Evolutionary conservation across 2,329 filamentous ascomycete genomes (phyloP), one percentile per base, ranked within the genome.

Genomic region (Chaetoscypha palmicola): DNA sequence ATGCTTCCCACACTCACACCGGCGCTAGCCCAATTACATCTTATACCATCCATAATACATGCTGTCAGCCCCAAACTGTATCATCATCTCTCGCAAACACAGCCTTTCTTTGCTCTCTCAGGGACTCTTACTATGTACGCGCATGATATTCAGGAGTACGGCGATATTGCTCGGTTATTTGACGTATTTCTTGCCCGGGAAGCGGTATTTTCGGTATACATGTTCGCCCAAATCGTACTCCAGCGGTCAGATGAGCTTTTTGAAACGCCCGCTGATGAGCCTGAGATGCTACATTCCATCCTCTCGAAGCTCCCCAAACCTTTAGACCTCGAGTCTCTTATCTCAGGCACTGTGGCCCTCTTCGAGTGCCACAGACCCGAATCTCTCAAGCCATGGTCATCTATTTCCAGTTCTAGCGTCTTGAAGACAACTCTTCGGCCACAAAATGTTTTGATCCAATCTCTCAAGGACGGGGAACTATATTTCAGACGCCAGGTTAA

Each of bases 111-210:
- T 64, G 92, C 92, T 3, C 73, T 98, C 4, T 81, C 87, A n/a
- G 89, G 88, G 37, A 95, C 89, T 0, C 74, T 98, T 33, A 98
- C 94, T 24, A 81, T 98, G 70, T 98, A 96, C 64, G 89, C 92
- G 14, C 92, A 98, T 66, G 91, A 97, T 62, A 89, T 98, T 49
- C 83, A 92, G 64, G 81, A 83, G 32, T 96, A 95, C 62, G 77
- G 78, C 50, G 85, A 91, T 54, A 97, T 98, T 59, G 79, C 89
- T 24, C 79, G 92, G 19, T 70, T 98, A 1, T 98, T 96, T 63
- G 92, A 98, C 66, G 90, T 91, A 43, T 75, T 98, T 37, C 73
- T 98, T 4, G 87, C 91, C 2, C 79, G 78, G 38, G 87, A 94
- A 63, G 87, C 90, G n/a, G 83, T 86, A 30, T 88, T 95, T 58